Base-by-base conservation (phyloP, 345 rosid species). In the Corymbia maculata region DNA sequence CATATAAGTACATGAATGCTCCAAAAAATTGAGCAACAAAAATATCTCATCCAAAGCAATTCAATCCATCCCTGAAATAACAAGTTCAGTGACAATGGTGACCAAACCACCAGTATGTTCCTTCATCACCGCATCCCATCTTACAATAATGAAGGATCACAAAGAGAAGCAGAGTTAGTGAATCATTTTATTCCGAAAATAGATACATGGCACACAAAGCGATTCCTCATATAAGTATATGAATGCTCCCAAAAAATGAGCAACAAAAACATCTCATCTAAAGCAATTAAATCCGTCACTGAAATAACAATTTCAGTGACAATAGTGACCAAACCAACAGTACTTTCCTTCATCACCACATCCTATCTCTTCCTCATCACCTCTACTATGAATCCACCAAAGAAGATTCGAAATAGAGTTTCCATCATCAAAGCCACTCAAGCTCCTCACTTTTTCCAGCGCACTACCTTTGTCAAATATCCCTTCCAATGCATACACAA, bases 261-360 rank as follows among this genome's bases (percentile, higher is more conserved):
- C 42, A 36, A 36, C 42, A 36, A 6, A 50, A 50, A 50, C 1
- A 50, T 9, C 26, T 8, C 17, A 11, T 30, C 55, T 36, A 36
- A 9, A 6, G 52, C 30, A 85, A 88, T 45, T 53, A 44, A 84
- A 42, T 70, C 61, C 4, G 2, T 28, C 30, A 6, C 3, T 6
- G 7, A 7, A 16, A 21, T 51, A 79, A 42, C 28, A 86, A 88
- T 75, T 86, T 93, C 92, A 94, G 90, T 93, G 89, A 91, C 96
- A 94, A 53, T 96, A 96, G 80, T 94, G 95, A 90, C 93, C 92
- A 89, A 93, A 96, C 93, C 61, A 55, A 55, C 2, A 55, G 12
- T 22, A 55, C 61, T 55, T 55, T 55, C 5, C 28, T 21, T 26
- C 12, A 55, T 55, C 28, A 1, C 5, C 22, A 0, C 28, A 55